These are phyloP conservation scores for Clavispora fructus DNA, from an alignment of 805 yeast genomes.

Conservation along the genomic window DNA sequence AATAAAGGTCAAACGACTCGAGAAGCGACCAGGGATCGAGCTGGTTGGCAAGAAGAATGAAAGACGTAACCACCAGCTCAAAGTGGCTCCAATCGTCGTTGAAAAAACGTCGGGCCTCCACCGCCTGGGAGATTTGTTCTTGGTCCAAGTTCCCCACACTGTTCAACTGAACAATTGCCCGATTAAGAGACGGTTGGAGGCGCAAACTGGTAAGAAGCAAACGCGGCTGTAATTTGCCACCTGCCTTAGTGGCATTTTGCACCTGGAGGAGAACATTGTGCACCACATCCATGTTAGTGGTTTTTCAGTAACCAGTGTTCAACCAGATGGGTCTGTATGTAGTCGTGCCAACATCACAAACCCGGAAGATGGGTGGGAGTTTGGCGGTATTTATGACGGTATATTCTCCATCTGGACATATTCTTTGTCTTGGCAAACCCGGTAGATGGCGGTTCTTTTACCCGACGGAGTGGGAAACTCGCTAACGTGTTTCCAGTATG, in stretches of 20 bases:
- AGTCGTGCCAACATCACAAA: background rate
- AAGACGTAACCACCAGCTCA: constrained; percentile 39
- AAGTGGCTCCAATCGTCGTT: constrained; percentile 43
- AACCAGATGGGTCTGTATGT: background rate
- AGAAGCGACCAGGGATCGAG: constrained; percentile 49
- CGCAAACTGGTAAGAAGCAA: constrained; percentile 19
- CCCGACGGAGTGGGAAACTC: too few species aligned
- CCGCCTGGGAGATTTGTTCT: constrained; percentile 11
- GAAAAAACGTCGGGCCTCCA: constrained; percentile 21
- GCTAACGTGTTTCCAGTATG: too few species aligned
- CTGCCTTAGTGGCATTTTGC: constrained; percentile 22
- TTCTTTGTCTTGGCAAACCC: too few species aligned
- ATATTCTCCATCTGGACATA: too few species aligned
- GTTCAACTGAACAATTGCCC: constrained; percentile 22
- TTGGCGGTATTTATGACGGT: too few species aligned
- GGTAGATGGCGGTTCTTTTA: too few species aligned
- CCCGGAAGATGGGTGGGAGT: too few species aligned
- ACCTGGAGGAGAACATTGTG: constrained; percentile 24
- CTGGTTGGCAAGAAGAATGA: constrained; percentile 44
- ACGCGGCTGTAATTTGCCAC: constrained; percentile 16
- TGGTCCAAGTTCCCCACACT: constrained; percentile 12
- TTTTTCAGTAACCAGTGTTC: background rate
- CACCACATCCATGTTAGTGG: constrained; percentile 14
- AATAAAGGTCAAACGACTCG: constrained; percentile 51
- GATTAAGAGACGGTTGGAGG: constrained; percentile 22